Evolutionary conservation across 306 rosid genomes (phyloP).

Genomic region (Cucumis sativus): Cucumber_9930_V3 NC_026655.2:20761001-20761500

Average conservation of each 20-base stretch:
- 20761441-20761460: slow-evolving; percentile 43
- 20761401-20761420: slow-evolving; percentile 96
- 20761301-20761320: slow-evolving; percentile 39
- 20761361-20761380: slow-evolving; percentile 74
- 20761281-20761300: slow-evolving; percentile 63
- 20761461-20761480: neutral
- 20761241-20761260: slow-evolving; percentile 85
- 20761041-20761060: slow-evolving; percentile 26
- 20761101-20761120: slow-evolving; percentile 73
- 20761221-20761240: slow-evolving; percentile 38
- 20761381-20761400: slow-evolving; percentile 83
- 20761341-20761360: slow-evolving; percentile 22
- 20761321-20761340: slow-evolving; percentile 30
- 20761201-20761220: slow-evolving; percentile 49
- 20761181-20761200: slow-evolving; percentile 51
- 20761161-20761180: slow-evolving; percentile 30
- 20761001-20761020: slow-evolving; percentile 50
- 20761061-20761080: slow-evolving; percentile 49
- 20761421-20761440: slow-evolving; percentile 83
- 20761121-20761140: slow-evolving; percentile 33
- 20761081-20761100: slow-evolving; percentile 86
- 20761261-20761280: slow-evolving; percentile 62
- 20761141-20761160: slow-evolving; percentile 19
- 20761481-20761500: slow-evolving; percentile 26
- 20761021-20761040: slow-evolving; percentile 81